Percentiles rank a stretch among this genome's conserved stretches.
phyloP scores from a whole-genome alignment of 2,329 filamentous ascomycete genomes.

The Trichoderma simmonsii region DNA sequence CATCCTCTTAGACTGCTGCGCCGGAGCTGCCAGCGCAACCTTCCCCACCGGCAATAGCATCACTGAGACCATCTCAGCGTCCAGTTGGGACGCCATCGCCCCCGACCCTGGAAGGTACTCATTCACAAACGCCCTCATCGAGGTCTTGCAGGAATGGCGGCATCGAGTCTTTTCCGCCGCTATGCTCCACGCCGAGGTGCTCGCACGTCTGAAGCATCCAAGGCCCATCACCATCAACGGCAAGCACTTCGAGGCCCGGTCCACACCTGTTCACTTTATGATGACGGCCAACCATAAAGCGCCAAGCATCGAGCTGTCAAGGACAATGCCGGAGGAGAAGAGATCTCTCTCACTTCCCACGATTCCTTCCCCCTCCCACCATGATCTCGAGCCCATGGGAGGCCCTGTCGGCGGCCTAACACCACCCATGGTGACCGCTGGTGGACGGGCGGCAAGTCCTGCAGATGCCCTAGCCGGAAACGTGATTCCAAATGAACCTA shows the following conservation, averaged over 20 bases:
- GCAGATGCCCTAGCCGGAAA: slow-evolving; percentile 25
- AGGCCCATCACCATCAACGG: slow-evolving; percentile 56
- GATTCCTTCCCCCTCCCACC: slow-evolving; percentile 21
- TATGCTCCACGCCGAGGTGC: slow-evolving; percentile 59
- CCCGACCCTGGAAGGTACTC: slow-evolving; percentile 58
- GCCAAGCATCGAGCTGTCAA: slow-evolving; percentile 55
- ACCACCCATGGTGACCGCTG: not conserved
- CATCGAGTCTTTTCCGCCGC: slow-evolving; percentile 54
- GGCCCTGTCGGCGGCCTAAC: not conserved
- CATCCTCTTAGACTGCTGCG: slow-evolving; percentile 58
- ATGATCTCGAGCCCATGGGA: slow-evolving; percentile 15
- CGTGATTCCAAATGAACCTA: slow-evolving; percentile 42
- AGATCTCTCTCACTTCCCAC: slow-evolving; percentile 24
- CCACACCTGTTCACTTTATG: slow-evolving; percentile 61
- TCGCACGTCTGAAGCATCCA: slow-evolving; percentile 59
- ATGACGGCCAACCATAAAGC: slow-evolving; percentile 60
- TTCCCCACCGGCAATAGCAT: slow-evolving; percentile 57
- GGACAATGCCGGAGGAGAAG: slow-evolving; percentile 29
- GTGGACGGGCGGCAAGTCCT: slow-evolving; percentile 29
- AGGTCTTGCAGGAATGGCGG: slow-evolving; percentile 57
- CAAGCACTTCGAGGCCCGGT: slow-evolving; percentile 55
- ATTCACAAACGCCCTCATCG: slow-evolving; percentile 57
- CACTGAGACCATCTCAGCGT: slow-evolving; percentile 60
- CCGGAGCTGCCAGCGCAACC: slow-evolving; percentile 57
- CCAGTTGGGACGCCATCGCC: slow-evolving; percentile 60